phyloP scores from a whole-genome alignment of 202 grass and related monocot species.

The Miscanthus sacchariflorus region DNA sequence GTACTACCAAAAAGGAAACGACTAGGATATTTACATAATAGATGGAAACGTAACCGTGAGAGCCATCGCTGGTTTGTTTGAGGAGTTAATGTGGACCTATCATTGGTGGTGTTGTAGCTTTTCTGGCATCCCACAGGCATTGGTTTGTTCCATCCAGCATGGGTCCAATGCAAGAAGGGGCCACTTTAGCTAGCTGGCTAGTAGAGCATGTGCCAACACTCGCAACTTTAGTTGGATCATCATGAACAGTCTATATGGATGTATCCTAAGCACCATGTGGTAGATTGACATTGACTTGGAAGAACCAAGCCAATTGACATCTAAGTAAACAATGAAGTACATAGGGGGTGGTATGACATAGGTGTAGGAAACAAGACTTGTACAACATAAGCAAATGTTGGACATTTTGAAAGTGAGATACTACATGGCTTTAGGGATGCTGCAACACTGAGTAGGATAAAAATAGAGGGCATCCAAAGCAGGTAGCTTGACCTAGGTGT shows the following conservation, averaged over 20 bases:
- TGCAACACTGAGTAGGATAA: neutral
- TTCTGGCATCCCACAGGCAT: neutral
- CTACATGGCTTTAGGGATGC: neutral
- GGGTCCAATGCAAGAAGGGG: neutral
- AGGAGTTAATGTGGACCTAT: neutral
- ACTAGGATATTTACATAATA: neutral
- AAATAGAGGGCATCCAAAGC: neutral
- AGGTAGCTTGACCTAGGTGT: neutral
- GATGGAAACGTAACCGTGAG: neutral
- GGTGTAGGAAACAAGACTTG: neutral
- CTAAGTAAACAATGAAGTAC: neutral
- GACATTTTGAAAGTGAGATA: neutral
- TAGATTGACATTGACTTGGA: neutral
- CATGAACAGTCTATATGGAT: too few species aligned
- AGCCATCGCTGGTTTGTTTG: neutral
- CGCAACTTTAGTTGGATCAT: too few species aligned
- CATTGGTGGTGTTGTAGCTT: neutral
- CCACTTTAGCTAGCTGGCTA: neutral
- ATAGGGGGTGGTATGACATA: neutral
- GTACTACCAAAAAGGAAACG: neutral
- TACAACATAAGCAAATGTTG: neutral
- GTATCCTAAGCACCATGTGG: neutral
- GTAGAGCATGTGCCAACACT: neutral
- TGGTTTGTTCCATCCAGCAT: neutral
- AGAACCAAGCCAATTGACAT: neutral